phyloP scores from a whole-genome alignment of 2,329 filamentous ascomycete species.

The Fusarium sp. region DNA sequence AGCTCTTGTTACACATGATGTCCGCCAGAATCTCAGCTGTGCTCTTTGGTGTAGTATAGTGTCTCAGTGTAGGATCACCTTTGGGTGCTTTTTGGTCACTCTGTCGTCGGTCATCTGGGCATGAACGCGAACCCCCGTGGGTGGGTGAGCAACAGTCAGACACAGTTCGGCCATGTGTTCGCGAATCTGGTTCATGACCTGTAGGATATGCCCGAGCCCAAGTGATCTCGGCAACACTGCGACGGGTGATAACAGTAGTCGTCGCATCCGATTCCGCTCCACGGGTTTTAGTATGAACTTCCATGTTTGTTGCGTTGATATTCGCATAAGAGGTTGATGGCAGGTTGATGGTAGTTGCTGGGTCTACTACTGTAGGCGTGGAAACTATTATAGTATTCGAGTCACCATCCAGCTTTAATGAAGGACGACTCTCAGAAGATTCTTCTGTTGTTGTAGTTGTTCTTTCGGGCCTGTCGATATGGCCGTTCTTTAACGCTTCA shows the following conservation, averaged over 20 bases:
- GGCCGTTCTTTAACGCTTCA: constrained; percentile 20
- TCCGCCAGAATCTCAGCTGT: constrained; percentile 35
- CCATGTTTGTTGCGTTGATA: constrained; percentile 36
- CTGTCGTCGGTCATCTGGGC: constrained; percentile 22
- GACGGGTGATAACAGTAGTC: constrained; percentile 47
- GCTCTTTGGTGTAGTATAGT: constrained; percentile 34
- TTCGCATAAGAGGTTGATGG: constrained; percentile 48
- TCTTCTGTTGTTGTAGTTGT: constrained; percentile 9
- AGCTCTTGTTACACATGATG: constrained; percentile 33
- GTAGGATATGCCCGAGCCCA: constrained; percentile 40
- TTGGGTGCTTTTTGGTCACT: constrained; percentile 17
- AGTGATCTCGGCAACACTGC: constrained; percentile 47
- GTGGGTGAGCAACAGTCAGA: constrained; percentile 39
- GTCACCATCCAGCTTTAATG: constrained; percentile 37
- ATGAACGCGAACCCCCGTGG: constrained; percentile 15
- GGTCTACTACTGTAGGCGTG: constrained; percentile 42
- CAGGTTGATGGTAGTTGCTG: constrained; percentile 50
- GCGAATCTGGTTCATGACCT: background rate
- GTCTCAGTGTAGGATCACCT: constrained; percentile 35
- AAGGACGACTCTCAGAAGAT: constrained; percentile 8
- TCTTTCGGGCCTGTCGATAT: background rate
- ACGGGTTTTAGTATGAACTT: constrained; percentile 36
- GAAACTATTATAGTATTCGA: constrained; percentile 43
- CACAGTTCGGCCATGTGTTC: constrained; percentile 22
- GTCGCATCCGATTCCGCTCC: constrained; percentile 32